Conservation (phyloP, 2,329 filamentous ascomycete genomes). For the Chaetomium olivaceum region DNA sequence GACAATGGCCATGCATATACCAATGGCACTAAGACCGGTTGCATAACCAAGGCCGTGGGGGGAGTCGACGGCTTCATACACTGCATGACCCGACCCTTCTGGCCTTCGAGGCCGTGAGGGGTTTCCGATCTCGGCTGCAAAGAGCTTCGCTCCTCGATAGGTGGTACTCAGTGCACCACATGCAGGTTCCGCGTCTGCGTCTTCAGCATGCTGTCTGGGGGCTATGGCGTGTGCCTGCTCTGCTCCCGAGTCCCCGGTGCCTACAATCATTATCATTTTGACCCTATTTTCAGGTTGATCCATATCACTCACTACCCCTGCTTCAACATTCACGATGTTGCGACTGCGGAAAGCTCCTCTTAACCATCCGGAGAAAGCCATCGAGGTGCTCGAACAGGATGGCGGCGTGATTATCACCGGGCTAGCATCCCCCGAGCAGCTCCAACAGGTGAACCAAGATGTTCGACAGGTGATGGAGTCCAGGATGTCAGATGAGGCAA, state of each 20-base stretch:
- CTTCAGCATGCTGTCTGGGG: constrained; percentile 1
- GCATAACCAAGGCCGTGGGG: not conserved
- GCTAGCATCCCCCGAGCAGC: constrained; percentile 4
- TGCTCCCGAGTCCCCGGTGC: not conserved
- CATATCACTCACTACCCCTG: not conserved
- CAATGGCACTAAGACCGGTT: not conserved
- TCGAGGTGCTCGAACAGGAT: constrained; percentile 1
- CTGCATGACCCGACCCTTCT: not conserved
- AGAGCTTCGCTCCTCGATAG: not conserved
- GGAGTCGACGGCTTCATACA: not conserved
- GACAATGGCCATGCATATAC: constrained; percentile 2
- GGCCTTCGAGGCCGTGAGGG: not conserved
- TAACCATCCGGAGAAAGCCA: constrained; percentile 2
- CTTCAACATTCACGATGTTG: not conserved
- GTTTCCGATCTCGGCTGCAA: constrained; percentile 3
- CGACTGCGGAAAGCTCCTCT: not conserved
- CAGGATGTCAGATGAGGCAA: constrained; percentile 4
- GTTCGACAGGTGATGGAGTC: not conserved
- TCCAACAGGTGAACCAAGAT: constrained; percentile 2
- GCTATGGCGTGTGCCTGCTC: not conserved
- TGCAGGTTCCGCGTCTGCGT: not conserved
- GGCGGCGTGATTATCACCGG: constrained; percentile 3
- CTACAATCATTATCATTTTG: not conserved
- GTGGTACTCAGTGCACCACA: constrained; percentile 2
- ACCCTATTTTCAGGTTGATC: not conserved